A percentile compares a stretch with the other conserved stretches of the same genome.
Evolutionary conservation across 345 rosid genomes (phyloP).

Genomic region (Heritiera fomes): DNA sequence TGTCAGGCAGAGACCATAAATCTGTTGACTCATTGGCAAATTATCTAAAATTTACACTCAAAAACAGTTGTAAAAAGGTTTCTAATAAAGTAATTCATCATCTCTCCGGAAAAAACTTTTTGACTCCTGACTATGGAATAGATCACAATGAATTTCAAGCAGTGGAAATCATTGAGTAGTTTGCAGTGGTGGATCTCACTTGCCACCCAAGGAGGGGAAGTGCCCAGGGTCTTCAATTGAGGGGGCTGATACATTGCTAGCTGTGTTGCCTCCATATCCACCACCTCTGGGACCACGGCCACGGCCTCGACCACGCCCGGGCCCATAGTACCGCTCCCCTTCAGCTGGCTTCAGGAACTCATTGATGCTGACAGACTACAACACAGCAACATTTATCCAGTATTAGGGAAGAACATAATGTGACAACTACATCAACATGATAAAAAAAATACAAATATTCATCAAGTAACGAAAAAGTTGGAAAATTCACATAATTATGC

Average conservation of each 20-base stretch:
- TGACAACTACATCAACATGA: background rate
- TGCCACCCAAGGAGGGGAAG: conserved; percentile 90
- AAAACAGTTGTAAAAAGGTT: conserved; percentile 26
- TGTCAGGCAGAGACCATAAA: background rate
- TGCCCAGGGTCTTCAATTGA: conserved; percentile 74
- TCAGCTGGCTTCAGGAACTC: conserved; percentile 96
- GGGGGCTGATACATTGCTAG: conserved; percentile 55
- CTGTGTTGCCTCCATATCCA: conserved; percentile 39
- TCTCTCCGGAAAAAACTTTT: conserved; percentile 28
- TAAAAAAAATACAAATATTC: background rate
- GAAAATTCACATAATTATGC: background rate
- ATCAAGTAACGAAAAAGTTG: background rate
- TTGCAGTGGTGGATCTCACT: conserved; percentile 44
- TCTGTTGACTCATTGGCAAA: conserved; percentile 29
- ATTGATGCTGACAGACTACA: conserved; percentile 80
- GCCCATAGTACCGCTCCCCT: conserved; percentile 56
- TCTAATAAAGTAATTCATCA: conserved; percentile 27
- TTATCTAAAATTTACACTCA: conserved; percentile 54
- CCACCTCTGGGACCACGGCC: conserved; percentile 73
- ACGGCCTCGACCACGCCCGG: conserved; percentile 67
- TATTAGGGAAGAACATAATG: background rate
- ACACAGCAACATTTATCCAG: background rate
- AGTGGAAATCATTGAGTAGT: background rate
- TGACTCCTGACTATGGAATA: conserved; percentile 17
- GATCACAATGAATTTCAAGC: conserved; percentile 26